Evolutionary conservation across 1,284 basidiomycete genomes (phyloP), one percentile per base, ranked within the genome.

Genomic region (Malassezia vespertilionis): DNA sequence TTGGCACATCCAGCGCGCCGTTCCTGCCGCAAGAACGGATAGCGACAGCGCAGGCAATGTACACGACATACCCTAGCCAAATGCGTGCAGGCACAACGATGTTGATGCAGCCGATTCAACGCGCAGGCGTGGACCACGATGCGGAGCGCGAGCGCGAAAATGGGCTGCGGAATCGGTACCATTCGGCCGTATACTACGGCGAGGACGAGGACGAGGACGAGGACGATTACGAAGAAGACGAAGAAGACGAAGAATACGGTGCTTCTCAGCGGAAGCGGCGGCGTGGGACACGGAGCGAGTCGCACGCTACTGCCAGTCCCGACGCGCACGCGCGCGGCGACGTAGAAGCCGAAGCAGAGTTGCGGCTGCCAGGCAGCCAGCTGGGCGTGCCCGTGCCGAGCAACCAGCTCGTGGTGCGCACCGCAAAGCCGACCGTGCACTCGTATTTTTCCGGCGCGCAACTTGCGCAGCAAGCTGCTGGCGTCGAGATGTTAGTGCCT

Each of bases 71-170:
- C 71, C 76, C 88, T 0, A 85, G 89, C 5, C 80, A 90, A n/a
- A 75, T 96, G 45, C 81, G 85, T n/a, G 90, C 89, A 0, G 91
- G 91, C 21, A 79, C 83, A 5, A 85, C 86, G 1, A 80, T 86
- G 2, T 79, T 97, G 53, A 79, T 96, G 72, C 91, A 97, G 66
- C 89, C 90, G n/a, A 80, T 88, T 57, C 66, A 65, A 20, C 46
- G 40, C 17, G 40, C 30, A 4, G 35, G 22, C 17, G 20, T 38
- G 22, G 39, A 48, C 17, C 18, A 10, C 21, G 30, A n/a, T 31
- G 14, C 27, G 42, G 36, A 40, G 34, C 33, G 18, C 27, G 21
- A 6, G 15, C 31, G 22, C 22, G 27, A 30, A 9, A 3, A 15
- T 17, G 39, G 22, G 11, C 38, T 28, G 24, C 27, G 39, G 22